Evolutionary conservation across 2,329 filamentous ascomycete species (phyloP).

Genomic region (Clarireedia sp.): DNA sequence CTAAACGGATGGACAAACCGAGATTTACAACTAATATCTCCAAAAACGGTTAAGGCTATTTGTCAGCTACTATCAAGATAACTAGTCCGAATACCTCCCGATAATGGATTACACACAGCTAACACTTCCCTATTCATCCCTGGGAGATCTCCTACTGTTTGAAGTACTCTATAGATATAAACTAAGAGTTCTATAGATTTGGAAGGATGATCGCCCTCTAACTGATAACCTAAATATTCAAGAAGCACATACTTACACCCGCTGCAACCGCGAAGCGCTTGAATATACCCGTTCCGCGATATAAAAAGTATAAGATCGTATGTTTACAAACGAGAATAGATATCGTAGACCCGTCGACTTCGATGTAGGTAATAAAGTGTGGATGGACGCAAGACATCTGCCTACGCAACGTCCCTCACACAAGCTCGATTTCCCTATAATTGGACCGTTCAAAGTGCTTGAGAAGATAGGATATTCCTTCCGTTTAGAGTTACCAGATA

Average conservation of each 20-base stretch:
- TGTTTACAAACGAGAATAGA: background rate
- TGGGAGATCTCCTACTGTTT: too few species aligned
- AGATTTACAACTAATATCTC: conserved; percentile 8
- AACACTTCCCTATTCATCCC: too few species aligned
- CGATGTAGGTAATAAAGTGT: background rate
- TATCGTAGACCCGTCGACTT: background rate
- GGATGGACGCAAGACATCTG: background rate
- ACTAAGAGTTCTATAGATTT: too few species aligned
- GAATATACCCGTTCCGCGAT: background rate
- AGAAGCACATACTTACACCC: too few species aligned
- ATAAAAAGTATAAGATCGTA: background rate
- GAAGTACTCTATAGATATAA: too few species aligned
- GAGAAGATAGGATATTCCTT: background rate
- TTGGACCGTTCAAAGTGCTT: background rate
- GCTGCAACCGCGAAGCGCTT: too few species aligned
- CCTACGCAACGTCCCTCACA: background rate
- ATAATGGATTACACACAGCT: background rate
- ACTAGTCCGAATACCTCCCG: background rate
- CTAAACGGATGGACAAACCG: conserved; percentile 4
- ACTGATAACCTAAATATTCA: too few species aligned
- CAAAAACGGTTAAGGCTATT: conserved; percentile 3
- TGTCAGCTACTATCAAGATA: conserved; percentile 5
- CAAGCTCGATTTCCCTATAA: background rate
- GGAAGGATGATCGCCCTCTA: too few species aligned
- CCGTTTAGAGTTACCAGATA: background rate